Base-by-base conservation (phyloP, 2,329 filamentous ascomycete genomes). In the Tolypocladium pustulatum region DNA sequence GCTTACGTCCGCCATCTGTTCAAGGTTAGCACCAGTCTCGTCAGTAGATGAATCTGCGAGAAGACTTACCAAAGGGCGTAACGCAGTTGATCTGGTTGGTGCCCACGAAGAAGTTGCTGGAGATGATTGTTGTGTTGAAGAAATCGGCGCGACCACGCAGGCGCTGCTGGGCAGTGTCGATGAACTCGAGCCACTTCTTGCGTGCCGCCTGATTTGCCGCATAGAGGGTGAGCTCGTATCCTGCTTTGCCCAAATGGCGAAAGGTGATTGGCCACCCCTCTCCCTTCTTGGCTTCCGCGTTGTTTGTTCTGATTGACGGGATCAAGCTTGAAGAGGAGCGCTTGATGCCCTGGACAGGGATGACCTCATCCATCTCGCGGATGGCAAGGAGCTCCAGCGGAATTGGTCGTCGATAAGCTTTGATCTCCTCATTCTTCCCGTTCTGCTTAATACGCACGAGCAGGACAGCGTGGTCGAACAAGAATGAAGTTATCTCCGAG, bases 151-250 rank as follows among this genome's bases (percentile, higher is more conserved):
- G 91, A 34, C 92, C 88, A 63, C 91, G 85, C 59, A 99, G 80
- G 62, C 89, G 89, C 66, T 90, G 86, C 72, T 99, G 95, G 64
- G 96, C 91, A 55, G 86, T 82, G 68, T 96, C 91, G 66, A 99
- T 97, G 68, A 90, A 87, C 75, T 99, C 92, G 70, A 99, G 91
- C 88, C 94, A 99, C 74, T 97, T 99, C 72, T 93, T 90, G 60
- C 94, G 84, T 32, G 91, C 90, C 10, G 90, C 88, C 65, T 90
- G 87, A 60, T 90, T 95, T 12, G 88, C 86, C 54, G 91, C 93
- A 72, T 88, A 97, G 5, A 99, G 80, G 4, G 92, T 94, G 67
- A 91, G 78, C 71, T 97, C 93, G 69, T 97, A 99, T 37, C 93
- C 94, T 57, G 91, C 92, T 74, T 96, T 97, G 55, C 94, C 94